These are phyloP conservation scores for Chaetothyriales sp. DNA, from an alignment of 2,329 filamentous ascomycete species.

Conservation along the genomic window DNA sequence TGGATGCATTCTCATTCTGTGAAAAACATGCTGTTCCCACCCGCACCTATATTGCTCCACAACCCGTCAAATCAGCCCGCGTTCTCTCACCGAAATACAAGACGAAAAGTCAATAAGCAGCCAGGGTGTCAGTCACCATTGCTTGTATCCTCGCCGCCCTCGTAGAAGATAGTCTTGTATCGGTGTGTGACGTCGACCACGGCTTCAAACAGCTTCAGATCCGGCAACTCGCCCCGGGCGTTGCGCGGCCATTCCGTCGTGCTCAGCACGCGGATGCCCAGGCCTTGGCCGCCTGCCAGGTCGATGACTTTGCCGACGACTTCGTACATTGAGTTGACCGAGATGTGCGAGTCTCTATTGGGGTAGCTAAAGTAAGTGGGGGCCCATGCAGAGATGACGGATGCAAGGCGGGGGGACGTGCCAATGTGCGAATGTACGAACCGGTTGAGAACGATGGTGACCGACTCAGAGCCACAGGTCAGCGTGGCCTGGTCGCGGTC, in stretches of 20 bases:
- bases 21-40: neutral
- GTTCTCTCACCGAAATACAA: neutral
- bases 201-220: slow-evolving; percentile 60
- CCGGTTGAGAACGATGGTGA: slow-evolving; percentile 61
- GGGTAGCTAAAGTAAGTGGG: neutral
- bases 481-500: slow-evolving; percentile 68
- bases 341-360: slow-evolving; percentile 26
- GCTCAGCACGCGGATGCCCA: slow-evolving; percentile 29
- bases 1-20: neutral
- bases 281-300: slow-evolving; percentile 28
- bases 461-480: slow-evolving; percentile 57
- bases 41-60: neutral
- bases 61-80: neutral
- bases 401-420: neutral
- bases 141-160: slow-evolving; percentile 4
- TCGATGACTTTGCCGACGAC: slow-evolving; percentile 33
- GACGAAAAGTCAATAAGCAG: neutral
- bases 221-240: slow-evolving; percentile 32
- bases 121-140: slow-evolving; percentile 4
- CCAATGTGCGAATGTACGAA: too few relatives aligned
- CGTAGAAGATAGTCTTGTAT: slow-evolving; percentile 66
- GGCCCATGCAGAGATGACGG: neutral
- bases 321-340: slow-evolving; percentile 33
- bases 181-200: slow-evolving; percentile 79
- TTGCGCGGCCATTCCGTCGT: slow-evolving; percentile 27